Evolutionary conservation across 2,329 filamentous ascomycete genomes (phyloP).

Genomic region (Drechslera avenae): DNA sequence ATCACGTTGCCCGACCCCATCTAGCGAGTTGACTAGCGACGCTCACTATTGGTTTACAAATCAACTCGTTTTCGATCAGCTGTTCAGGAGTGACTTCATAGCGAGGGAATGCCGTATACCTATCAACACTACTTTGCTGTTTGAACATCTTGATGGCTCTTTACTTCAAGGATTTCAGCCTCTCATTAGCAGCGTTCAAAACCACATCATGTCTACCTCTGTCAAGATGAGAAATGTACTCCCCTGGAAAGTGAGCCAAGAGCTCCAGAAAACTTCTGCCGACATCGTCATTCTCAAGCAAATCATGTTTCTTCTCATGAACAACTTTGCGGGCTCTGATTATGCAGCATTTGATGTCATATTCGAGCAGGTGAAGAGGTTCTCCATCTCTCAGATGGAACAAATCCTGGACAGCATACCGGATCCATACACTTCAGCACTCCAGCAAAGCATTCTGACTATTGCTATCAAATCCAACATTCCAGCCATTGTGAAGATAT

Average conservation of each 20-base stretch:
- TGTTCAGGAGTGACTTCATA: no score
- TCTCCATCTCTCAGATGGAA: constrained; percentile 6
- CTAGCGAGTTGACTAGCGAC: no score
- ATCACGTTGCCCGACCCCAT: no score
- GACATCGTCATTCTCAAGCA: constrained; percentile 11
- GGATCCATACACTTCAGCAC: constrained; percentile 3
- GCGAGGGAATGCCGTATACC: not conserved
- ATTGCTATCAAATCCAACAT: constrained; percentile 13
- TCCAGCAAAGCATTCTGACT: constrained; percentile 14
- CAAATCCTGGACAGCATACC: constrained; percentile 6
- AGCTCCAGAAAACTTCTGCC: constrained; percentile 1
- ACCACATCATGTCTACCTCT: not conserved
- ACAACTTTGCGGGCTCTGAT: constrained; percentile 10
- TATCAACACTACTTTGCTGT: not conserved
- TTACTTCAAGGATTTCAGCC: not conserved
- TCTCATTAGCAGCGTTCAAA: not conserved
- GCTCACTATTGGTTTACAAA: no score
- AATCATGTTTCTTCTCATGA: constrained; percentile 13
- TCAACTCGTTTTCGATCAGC: no score
- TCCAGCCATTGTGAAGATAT: not conserved
- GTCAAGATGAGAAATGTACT: constrained; percentile 2
- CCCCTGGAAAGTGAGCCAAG: not conserved
- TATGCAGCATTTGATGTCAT: constrained; percentile 5
- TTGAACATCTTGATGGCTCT: not conserved
- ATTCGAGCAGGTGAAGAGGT: constrained; percentile 12